Evolutionary conservation across 805 yeast genomes (phyloP).

Genomic region (Kuraishia ogatae): DNA sequence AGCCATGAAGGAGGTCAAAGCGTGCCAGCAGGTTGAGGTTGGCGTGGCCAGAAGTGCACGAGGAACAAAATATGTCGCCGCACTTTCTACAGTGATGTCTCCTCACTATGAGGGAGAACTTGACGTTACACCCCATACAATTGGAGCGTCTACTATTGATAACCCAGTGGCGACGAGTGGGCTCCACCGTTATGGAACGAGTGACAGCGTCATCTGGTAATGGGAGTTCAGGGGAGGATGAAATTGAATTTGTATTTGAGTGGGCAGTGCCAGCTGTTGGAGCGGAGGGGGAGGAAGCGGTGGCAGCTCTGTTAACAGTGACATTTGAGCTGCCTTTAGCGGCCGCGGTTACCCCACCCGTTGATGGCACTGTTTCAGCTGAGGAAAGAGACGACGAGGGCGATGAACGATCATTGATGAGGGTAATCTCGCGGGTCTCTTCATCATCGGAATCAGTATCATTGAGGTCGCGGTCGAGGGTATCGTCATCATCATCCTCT

Average conservation of each 20-base stretch:
- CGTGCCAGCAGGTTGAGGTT: slow-evolving; percentile 24
- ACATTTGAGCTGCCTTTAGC: too few relatives aligned
- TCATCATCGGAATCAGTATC: not conserved
- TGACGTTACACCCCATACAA: slow-evolving; percentile 24
- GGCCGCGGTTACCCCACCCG: too few relatives aligned
- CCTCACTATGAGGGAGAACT: slow-evolving; percentile 20
- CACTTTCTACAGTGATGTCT: slow-evolving; percentile 47
- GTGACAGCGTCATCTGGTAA: not conserved
- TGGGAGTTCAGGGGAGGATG: not conserved
- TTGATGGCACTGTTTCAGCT: not conserved
- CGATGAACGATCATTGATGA: slow-evolving; percentile 16
- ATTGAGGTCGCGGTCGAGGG: not conserved
- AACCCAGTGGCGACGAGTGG: slow-evolving; percentile 46
- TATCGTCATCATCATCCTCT: not conserved
- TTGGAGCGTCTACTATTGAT: slow-evolving; percentile 28
- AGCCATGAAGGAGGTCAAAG: slow-evolving; percentile 15
- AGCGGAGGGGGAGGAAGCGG: too few relatives aligned
- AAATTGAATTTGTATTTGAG: not conserved
- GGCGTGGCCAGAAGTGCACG: slow-evolving; percentile 20
- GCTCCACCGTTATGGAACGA: slow-evolving; percentile 22
- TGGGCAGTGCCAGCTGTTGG: not conserved
- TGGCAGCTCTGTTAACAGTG: too few relatives aligned
- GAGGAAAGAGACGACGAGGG: not conserved
- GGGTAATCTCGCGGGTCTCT: slow-evolving; percentile 23
- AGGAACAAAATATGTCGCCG: slow-evolving; percentile 36